Evolutionary conservation across 2,329 filamentous ascomycete genomes (phyloP), one percentile per base, ranked within the genome.

Genomic region (Monosporascus cannonballus): DNA sequence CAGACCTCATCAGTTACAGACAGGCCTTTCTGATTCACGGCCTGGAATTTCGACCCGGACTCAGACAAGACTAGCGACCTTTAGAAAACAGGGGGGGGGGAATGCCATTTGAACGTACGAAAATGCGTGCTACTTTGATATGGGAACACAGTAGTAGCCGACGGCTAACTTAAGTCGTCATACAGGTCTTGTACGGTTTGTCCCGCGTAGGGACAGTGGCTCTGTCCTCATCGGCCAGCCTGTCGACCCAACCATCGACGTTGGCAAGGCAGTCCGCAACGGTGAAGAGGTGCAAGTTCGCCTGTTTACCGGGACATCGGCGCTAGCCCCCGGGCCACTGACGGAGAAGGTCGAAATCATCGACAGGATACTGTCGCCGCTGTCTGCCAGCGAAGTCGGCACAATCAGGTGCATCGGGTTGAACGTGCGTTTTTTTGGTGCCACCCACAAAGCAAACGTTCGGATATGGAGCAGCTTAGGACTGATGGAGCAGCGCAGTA

Each of bases 391-490:
- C 20, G 78, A 82, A 57, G 75, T 79, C 48, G 80, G 80, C 24
- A 77, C 79, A 0, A 80, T 85, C 49, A 73, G 80, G 46, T 83
- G 81, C 59, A 79, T 84, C 55, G 80, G 81, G 0, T 59, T 84
- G 55, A 84, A 84, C 55, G 73, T 74, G 50, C 59, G 71, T 52
- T 41, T 48, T 48, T 37, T 47, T 48, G 11, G 42, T 25, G 9
- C 14, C 24, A 27, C 24, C 17, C 20, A 30, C 22, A 18, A 2
- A n/a, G 2, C 17, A 17, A 18, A 46, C 4, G 6, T 3, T 17
- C 8, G 14, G 14, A 15, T 44, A 8, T 22, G 14, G 9, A 44
- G 41, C 14, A 11, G 42, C 9, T 1, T 18, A 17, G n/a, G 11
- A 25, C 38, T 51, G 49, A 51, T 47, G 25, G 20, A 20, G 25